These are phyloP conservation scores for Yamadazyma conglobata DNA, from an alignment of 1,139 yeast genomes.

Conservation along the genomic window DNA sequence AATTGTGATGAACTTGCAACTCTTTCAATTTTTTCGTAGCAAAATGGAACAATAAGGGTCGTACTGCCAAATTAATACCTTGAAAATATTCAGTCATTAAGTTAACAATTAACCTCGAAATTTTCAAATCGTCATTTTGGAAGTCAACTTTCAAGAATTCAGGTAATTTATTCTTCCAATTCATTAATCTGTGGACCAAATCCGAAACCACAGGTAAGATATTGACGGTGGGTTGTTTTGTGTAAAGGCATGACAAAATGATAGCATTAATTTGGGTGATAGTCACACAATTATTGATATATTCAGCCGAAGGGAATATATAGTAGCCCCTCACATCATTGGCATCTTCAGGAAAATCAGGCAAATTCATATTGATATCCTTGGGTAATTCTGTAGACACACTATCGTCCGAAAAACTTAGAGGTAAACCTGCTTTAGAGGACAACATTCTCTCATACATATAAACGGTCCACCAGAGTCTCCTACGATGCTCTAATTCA, in stretches of 20 bases:
- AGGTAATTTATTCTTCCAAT: constrained; percentile 69
- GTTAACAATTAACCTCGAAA: constrained; percentile 69
- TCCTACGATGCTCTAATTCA: constrained; percentile 74
- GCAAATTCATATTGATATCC: constrained; percentile 58
- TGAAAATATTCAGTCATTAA: constrained; percentile 84
- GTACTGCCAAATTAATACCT: constrained; percentile 77
- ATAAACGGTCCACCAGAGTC: constrained; percentile 91
- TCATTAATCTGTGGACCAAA: constrained; percentile 62
- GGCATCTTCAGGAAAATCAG: constrained; percentile 55
- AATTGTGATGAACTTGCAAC: constrained; percentile 37
- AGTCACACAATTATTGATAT: constrained; percentile 72
- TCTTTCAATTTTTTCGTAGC: constrained; percentile 65
- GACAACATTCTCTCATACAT: constrained; percentile 85
- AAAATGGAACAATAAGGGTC: constrained; percentile 78
- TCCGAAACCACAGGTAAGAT: constrained; percentile 73
- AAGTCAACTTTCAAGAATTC: constrained; percentile 64
- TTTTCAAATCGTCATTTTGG: constrained; percentile 49
- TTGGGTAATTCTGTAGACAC: constrained; percentile 74
- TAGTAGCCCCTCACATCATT: constrained; percentile 49
- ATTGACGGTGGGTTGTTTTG: constrained; percentile 71
- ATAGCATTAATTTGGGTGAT: constrained; percentile 79
- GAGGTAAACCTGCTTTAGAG: constrained; percentile 80
- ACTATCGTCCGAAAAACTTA: constrained; percentile 74
- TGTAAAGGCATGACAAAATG: constrained; percentile 67
- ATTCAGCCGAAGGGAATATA: constrained; percentile 78